Evolutionary conservation across 148 eudicot genomes (phyloP).

Genomic region (Chenopodium album): DNA sequence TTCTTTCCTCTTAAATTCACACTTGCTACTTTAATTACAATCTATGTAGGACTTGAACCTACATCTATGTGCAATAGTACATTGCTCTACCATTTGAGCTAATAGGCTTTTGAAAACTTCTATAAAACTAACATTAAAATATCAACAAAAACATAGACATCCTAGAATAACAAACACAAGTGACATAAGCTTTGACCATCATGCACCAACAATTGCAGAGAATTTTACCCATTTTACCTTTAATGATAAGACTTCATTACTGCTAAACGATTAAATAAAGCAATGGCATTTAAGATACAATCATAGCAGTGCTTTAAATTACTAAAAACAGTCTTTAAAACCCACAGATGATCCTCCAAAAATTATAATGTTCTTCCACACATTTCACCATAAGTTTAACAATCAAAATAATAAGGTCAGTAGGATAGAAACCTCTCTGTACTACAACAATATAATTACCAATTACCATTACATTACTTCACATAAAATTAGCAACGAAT

Average conservation of each 20-base stretch:
- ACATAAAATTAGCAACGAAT: too few relatives aligned
- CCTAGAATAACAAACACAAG: too few relatives aligned
- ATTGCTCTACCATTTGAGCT: too few relatives aligned
- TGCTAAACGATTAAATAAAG: not conserved
- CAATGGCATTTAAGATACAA: not conserved
- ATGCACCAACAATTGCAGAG: not conserved
- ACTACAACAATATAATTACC: not conserved
- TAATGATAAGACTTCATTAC: not conserved
- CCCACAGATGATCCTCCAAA: not conserved
- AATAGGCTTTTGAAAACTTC: too few relatives aligned
- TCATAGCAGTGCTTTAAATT: not conserved
- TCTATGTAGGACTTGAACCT: too few relatives aligned
- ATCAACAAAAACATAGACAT: too few relatives aligned
- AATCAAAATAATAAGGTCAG: not conserved
- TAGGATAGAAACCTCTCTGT: not conserved
- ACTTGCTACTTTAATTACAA: too few relatives aligned
- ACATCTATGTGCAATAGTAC: too few relatives aligned
- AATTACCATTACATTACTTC: too few relatives aligned
- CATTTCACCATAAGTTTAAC: slow-evolving; percentile 1
- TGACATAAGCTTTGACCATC: not conserved
- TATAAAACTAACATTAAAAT: too few relatives aligned
- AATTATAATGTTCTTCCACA: slow-evolving; percentile 1
- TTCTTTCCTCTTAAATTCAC: too few relatives aligned
- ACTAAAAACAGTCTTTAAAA: not conserved
- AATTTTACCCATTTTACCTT: not conserved